A percentile compares a stretch with the other conserved stretches of the same genome.
phyloP scores from a whole-genome alignment of 2,329 filamentous ascomycete species.

The Ustulina deusta region DNA sequence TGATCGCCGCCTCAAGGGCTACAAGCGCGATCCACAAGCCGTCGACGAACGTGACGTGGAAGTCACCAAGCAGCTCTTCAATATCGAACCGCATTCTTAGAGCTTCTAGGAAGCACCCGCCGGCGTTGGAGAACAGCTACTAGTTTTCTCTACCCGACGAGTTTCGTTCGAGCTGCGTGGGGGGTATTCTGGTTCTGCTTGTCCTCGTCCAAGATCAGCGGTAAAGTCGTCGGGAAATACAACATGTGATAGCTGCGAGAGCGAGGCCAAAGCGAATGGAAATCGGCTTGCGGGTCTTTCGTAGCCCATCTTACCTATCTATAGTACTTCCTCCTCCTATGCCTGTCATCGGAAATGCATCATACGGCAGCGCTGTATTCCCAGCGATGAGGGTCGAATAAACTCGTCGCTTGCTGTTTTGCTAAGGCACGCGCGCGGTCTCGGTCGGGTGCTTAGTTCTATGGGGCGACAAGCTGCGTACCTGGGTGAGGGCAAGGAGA shows the following conservation, averaged over 20 bases:
- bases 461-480: background rate
- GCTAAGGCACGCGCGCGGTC: no score
- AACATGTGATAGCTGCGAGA: no score
- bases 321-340: slow-evolving; percentile 5
- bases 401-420: background rate
- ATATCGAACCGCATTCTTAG: slow-evolving; percentile 35
- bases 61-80: slow-evolving; percentile 44
- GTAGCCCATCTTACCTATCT: slow-evolving; percentile 1
- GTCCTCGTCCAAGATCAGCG: background rate
- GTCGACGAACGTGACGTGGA: slow-evolving; percentile 58
- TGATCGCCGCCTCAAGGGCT: slow-evolving; percentile 59
- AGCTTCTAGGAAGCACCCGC: background rate
- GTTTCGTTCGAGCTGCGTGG: background rate
- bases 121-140: no score
- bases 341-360: slow-evolving; percentile 18
- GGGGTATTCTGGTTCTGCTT: background rate
- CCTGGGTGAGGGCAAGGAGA: background rate
- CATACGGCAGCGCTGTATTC: background rate
- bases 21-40: slow-evolving; percentile 62
- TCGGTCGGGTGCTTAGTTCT: no score
- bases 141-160: background rate
- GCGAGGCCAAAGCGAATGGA: background rate
- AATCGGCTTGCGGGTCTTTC: background rate
- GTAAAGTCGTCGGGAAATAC: background rate
- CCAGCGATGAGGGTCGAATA: background rate